Evolutionary conservation across 2,329 filamentous ascomycete species (phyloP), one percentile per base, ranked within the genome.

Genomic region (Pestalotiopsis sp.): DNA sequence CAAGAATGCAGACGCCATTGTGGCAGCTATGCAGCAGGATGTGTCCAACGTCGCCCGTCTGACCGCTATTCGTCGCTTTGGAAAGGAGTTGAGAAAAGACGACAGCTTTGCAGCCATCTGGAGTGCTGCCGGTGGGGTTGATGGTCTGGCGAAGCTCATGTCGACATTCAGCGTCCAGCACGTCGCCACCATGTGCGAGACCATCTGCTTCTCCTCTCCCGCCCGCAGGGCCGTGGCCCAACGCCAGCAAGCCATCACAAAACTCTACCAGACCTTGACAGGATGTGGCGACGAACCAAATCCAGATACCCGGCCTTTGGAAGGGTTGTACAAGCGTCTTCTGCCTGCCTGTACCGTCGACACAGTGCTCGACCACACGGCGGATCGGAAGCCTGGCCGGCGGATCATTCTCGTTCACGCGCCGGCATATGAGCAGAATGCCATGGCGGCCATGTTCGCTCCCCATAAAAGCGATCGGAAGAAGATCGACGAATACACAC

Each of bases 31-130:
- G 39, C 25, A 14, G 17, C 71, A 72, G 39, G 39, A 60, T 12
- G 31, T 41, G 1, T 74, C 73, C 12, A 45, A 61, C 27, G n/a
- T 69, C 27, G 63, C 45, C 12, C 67, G 71, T n/a, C 65, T 63
- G 25, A 27, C 70, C 3, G 71, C 72, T 60, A 72, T 73, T 27
- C 45, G 63, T 13, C 67, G 63, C 11, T 69, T 74, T 59, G 72
- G 64, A 17, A 72, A 70, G 38, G 45, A 57, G 17, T 14, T 68
- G 7, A 61, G 68, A 49, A 67, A 45, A 11, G 65, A 67, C 4
- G 17, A n/a, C 14, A 38, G 31, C 14, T 70, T 73, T 36, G 3
- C 17, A 11, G 27, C 20, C 14, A 69, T 66, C 17, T 69, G 67
- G 67, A 36, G 49, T 13, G 67, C 67, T 2, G 17, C 66, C 1